A percentile compares a stretch with the other conserved stretches of the same genome.
phyloP scores from a whole-genome alignment of 495 filamentous ascomycete genomes.

The Hyphodiscus hymeniophilus region DNA sequence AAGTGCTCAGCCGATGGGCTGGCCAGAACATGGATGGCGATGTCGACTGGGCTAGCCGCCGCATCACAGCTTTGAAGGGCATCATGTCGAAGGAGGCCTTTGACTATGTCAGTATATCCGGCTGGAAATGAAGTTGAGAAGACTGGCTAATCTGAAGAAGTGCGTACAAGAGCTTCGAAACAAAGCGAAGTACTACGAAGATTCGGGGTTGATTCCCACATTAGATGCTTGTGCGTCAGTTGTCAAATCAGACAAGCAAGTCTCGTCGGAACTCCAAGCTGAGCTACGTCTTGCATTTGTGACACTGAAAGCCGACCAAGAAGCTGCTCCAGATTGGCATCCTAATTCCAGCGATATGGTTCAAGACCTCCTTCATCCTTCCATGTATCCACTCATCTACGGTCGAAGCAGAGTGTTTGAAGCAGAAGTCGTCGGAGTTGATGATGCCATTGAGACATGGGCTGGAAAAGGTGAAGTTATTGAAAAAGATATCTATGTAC shows the following conservation, averaged over 20 bases:
- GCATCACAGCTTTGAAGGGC: no score
- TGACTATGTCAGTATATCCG: constrained; percentile 12
- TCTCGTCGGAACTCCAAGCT: constrained; percentile 24
- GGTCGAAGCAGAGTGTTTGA: constrained; percentile 18
- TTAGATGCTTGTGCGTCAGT: constrained; percentile 19
- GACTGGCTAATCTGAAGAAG: no score
- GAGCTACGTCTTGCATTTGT: constrained; percentile 25
- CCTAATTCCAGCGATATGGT: constrained; percentile 17
- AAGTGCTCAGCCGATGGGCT: no score
- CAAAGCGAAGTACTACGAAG: constrained; percentile 20
- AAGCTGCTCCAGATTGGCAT: constrained; percentile 17
- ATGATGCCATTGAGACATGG: constrained; percentile 5
- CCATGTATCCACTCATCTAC: constrained; percentile 37
- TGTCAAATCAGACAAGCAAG: constrained; percentile 25
- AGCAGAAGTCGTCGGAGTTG: constrained; percentile 2
- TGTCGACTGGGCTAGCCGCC: no score
- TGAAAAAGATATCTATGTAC: no score
- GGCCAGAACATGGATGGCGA: no score
- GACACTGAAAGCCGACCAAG: constrained; percentile 18
- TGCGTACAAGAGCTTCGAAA: constrained; percentile 24
- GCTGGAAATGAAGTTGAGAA: no score
- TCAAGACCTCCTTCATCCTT: constrained; percentile 33
- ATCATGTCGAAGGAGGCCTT: constrained; percentile 20
- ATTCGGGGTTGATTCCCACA: constrained; percentile 4
- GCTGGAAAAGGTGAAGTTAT: not conserved